Evolutionary conservation across 75 land plant genomes (phyloP), one percentile per base, ranked within the genome.

Genomic region (Sequoiadendron giganteum): DNA sequence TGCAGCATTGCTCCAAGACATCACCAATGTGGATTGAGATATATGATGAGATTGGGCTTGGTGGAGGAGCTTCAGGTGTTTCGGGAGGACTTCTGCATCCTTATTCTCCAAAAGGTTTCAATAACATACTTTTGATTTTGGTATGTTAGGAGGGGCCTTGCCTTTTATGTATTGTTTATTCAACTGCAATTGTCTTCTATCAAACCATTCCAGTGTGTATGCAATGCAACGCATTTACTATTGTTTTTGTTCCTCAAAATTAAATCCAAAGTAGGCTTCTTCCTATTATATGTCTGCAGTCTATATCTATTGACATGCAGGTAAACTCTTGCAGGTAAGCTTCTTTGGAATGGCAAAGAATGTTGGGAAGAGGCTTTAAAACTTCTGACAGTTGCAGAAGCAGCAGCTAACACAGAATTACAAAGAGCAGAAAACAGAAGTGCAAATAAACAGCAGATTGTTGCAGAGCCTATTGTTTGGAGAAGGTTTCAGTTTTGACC

Each of bases 31-130:
- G 88, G 21, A 87, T 98, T 85, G 99, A 98, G 48, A 87, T 98
- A 11, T 94, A 89, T 89, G 99, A 98, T 89, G 99, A 96, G 88
- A 89, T 82, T 82, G 99, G 99, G 10, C 92, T 98, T 81, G 99
- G 95, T 10, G 99, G 98, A 52, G 99, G 97, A 83, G 99, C 99
- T 7, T 98, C 99, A 78, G 99, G 99, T 47, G 95, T 93, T 32
- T 87, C 99, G 49, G 99, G 99, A 84, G 99, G 99, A 47, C 92
- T 98, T 18, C 90, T 98, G 61, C 99, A 98, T 88, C 99, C 99
- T 61, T 98, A 94, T 87, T 93, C 96, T 34, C 99, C 99, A 32
- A 97, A 94, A 95, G 97, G 98, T 95, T 76, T 25, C 47, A 86
- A 75, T 30, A 78, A 52, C 40, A 21, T 58, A 85, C 79, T 52